phyloP scores from a whole-genome alignment of 768 basidiomycete genomes.

The Gymnopilus junonius region DNA sequence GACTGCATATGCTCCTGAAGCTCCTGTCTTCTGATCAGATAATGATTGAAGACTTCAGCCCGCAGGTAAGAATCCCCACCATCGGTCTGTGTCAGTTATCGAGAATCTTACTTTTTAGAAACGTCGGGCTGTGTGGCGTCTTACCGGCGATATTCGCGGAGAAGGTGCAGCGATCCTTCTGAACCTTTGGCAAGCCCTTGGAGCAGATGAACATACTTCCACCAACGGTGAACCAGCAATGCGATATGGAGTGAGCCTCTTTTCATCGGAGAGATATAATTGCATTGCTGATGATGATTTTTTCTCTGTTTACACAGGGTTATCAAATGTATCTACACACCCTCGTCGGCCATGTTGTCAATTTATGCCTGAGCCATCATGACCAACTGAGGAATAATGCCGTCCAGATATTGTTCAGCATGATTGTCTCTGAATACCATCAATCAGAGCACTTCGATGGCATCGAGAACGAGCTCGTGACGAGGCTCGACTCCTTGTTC shows the following conservation, averaged over 20 bases:
- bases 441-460: conserved; percentile 83
- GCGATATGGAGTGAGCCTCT: conserved; percentile 66
- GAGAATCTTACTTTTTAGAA: conserved; percentile 56
- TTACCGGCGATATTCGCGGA: conserved; percentile 94
- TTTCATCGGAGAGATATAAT: background rate
- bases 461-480: conserved; percentile 93
- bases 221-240: conserved; percentile 56
- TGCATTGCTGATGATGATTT: background rate
- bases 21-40: conserved; percentile 89
- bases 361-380: conserved; percentile 93
- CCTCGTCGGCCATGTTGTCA: conserved; percentile 88
- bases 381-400: conserved; percentile 90
- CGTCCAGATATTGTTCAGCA: conserved; percentile 90
- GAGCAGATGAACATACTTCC: conserved; percentile 68
- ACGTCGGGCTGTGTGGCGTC: conserved; percentile 93
- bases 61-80: conserved; percentile 62
- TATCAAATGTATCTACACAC: conserved; percentile 85
- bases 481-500: conserved; percentile 87
- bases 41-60: conserved; percentile 93
- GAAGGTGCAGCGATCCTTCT: conserved; percentile 84
- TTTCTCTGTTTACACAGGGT: conserved; percentile 51
- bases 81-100: background rate
- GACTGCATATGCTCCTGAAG: conserved; percentile 81
- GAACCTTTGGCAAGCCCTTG: conserved; percentile 85
- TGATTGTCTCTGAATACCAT: conserved; percentile 93